Conservation (phyloP, 768 basidiomycete species). For the Sporobolomyces roseus region DNA sequence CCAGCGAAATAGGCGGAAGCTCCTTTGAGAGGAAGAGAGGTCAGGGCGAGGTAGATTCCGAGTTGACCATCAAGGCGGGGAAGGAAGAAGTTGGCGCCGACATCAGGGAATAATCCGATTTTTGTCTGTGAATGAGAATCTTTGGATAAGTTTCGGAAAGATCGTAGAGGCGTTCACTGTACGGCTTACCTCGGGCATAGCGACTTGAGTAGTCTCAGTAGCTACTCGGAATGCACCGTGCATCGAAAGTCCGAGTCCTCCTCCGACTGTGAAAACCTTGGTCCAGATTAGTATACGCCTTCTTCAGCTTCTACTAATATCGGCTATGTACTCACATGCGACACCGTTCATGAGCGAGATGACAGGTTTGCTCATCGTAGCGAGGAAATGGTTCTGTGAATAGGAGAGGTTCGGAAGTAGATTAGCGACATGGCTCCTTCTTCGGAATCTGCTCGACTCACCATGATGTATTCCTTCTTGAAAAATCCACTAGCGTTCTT, state of each 20-base stretch:
- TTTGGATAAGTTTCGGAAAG: neutral
- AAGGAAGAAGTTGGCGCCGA: constrained; percentile 85
- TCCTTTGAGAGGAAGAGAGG: constrained; percentile 66
- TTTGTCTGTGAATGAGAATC: constrained; percentile 43
- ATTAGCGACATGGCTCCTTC: neutral
- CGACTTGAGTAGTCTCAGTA: constrained; percentile 83
- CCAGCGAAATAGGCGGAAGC: constrained; percentile 79
- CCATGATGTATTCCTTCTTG: constrained; percentile 63
- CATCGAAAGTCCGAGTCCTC: constrained; percentile 81
- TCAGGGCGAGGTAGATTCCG: constrained; percentile 90
- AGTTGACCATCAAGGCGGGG: constrained; percentile 83
- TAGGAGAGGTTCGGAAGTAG: constrained; percentile 24
- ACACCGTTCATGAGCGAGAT: constrained; percentile 84
- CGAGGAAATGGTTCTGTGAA: constrained; percentile 38
- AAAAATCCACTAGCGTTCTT: constrained; percentile 77
- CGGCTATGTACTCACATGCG: constrained; percentile 63
- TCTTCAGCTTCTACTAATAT: too few species aligned
- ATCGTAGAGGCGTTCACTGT: neutral
- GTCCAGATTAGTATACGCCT: neutral
- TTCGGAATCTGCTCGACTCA: too few species aligned
- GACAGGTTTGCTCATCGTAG: constrained; percentile 66
- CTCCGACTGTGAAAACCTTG: constrained; percentile 73
- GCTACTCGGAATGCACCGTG: constrained; percentile 86
- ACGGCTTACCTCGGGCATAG: constrained; percentile 94
- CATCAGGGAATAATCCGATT: constrained; percentile 66